phyloP scores from a whole-genome alignment of 2,329 filamentous ascomycete genomes.

The Trichoderma atrobrunneum region DNA sequence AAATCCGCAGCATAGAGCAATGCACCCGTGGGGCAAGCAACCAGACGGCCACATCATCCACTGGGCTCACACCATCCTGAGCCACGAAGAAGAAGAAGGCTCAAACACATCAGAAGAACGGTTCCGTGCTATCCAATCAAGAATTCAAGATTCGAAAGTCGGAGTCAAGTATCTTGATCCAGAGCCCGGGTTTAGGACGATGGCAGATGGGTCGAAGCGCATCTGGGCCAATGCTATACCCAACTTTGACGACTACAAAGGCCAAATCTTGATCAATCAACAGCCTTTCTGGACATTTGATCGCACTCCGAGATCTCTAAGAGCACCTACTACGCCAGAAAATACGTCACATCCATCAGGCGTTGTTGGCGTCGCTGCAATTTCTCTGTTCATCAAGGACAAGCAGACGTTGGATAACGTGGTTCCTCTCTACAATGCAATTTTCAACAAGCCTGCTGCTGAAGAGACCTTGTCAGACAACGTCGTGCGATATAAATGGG shows the following conservation, averaged over 20 bases:
- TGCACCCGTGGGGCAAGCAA: constrained; percentile 5
- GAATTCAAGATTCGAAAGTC: not conserved
- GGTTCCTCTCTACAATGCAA: constrained; percentile 1
- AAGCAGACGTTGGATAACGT: not conserved
- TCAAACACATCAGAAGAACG: not conserved
- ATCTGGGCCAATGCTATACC: constrained; percentile 9
- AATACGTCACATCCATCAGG: not conserved
- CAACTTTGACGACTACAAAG: not conserved
- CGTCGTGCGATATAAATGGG: not conserved
- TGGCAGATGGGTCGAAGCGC: not conserved
- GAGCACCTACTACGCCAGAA: not conserved
- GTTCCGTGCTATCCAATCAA: not conserved
- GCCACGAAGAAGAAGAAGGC: not conserved
- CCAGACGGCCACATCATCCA: not conserved
- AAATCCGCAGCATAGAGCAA: not conserved
- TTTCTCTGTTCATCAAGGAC: constrained; percentile 3
- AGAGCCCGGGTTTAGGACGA: not conserved
- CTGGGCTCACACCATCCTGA: constrained; percentile 2
- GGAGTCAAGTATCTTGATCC: not conserved
- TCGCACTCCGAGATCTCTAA: not conserved
- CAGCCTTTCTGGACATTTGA: constrained; percentile 13
- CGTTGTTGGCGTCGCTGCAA: not conserved
- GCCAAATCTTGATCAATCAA: not conserved
- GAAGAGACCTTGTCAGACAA: not conserved
- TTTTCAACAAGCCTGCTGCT: not conserved